These are phyloP conservation scores for Globisporangium barbulae DNA, from an alignment of 352 stramenopile genomes.

Conservation along the genomic window DNA sequence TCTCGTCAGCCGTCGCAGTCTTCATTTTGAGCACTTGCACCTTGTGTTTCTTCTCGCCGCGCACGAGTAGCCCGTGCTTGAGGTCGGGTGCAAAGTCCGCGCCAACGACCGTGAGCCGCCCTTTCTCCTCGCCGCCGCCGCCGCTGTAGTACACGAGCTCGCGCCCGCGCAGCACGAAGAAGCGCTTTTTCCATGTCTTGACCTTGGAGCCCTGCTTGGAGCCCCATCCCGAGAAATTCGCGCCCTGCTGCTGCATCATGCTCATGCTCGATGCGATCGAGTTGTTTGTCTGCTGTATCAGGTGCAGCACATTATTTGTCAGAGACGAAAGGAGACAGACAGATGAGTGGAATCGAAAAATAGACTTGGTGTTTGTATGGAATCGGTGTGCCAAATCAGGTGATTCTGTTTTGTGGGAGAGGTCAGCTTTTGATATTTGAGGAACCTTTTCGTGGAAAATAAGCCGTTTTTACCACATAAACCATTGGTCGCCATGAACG, in stretches of 20 bases:
- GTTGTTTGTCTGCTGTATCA: too few relatives aligned
- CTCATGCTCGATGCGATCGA: neutral
- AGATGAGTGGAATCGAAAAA: too few relatives aligned
- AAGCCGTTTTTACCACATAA: too few relatives aligned
- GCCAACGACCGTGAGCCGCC: conserved; percentile 46
- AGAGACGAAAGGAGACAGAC: too few relatives aligned
- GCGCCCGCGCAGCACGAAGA: conserved; percentile 43
- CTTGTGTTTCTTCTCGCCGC: conserved; percentile 44
- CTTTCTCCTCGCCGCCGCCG: conserved; percentile 55
- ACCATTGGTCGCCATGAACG: too few relatives aligned
- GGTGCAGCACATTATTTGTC: too few relatives aligned
- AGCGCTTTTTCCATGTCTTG: conserved; percentile 49
- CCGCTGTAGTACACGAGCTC: conserved; percentile 37
- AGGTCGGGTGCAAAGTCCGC: conserved; percentile 48
- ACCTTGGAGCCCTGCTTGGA: conserved; percentile 67
- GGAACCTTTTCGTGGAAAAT: too few relatives aligned
- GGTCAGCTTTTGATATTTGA: too few relatives aligned
- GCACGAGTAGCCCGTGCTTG: conserved; percentile 54
- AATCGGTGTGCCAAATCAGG: too few relatives aligned
- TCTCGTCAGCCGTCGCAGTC: conserved; percentile 46
- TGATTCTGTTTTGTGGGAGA: too few relatives aligned
- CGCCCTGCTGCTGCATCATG: conserved; percentile 8
- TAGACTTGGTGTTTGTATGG: too few relatives aligned
- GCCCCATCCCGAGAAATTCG: conserved; percentile 55
- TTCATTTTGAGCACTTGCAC: conserved; percentile 65